Evolutionary conservation across 1,284 basidiomycete species (phyloP), one percentile per base, ranked within the genome.

Genomic region (Meripilus lineatus): DNA sequence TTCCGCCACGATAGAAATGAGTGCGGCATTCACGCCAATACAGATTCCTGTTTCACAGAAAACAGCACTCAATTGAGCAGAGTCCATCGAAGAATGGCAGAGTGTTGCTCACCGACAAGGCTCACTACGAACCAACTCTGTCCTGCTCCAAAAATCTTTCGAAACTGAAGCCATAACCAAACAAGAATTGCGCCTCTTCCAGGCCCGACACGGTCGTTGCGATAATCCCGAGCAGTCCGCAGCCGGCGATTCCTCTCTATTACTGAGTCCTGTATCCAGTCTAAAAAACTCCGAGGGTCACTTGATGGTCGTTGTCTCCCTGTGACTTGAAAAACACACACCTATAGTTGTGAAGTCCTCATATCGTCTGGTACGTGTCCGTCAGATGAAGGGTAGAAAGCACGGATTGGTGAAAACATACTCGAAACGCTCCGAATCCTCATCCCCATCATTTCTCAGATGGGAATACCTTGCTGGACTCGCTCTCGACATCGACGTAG

Each of bases 241-340:
- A 88, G 70, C 32, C 89, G 76, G 55, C 85, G 70, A 49, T 85
- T 87, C 23, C 91, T 75, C 58, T 97, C 93, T 30, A 89, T 77
- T 42, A 94, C 80, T 2, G 92, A 91, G 67, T 97, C 93, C 59
- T 95, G 89, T 46, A 97, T 89, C 93, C 93, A 97, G 64, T 97
- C 93, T 81, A 50, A n/a, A 15, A 23, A 17, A 11, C 38, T 6
- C n/a, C 6, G 6, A 38, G 74, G 49, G 21, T 44, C 15, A 22
- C 37, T 46, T 36, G 32, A 38, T 35, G 25, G 11, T 32, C 47
- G 32, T 11, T n/a, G 4, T 25, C n/a, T 6, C 23, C 25, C n/a
- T 25, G 38, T 25, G 32, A 22, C 43, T 50, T 40, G 28, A 30
- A 30, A 30, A 30, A 30, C 8, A 63, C 72, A 56, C 52, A 81